Conservation (phyloP, 2,329 filamentous ascomycete species). For the Diaporthe citri region DNA sequence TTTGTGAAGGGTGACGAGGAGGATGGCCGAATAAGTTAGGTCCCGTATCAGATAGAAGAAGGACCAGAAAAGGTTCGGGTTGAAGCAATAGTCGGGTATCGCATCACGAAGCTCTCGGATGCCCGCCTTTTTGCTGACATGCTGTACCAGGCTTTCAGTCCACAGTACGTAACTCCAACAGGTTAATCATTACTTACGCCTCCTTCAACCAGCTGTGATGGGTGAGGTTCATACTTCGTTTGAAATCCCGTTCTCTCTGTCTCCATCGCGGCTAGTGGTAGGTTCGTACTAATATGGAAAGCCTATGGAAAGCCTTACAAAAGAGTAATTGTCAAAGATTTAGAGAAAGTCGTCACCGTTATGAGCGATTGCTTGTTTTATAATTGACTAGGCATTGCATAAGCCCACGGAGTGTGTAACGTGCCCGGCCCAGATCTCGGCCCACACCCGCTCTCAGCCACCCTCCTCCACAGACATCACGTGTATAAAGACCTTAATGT, state of each 20-base stretch:
- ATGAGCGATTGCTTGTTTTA: not conserved
- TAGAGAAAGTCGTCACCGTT: not conserved
- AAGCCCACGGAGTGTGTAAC: not conserved
- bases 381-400: not conserved
- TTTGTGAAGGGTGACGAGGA: not conserved
- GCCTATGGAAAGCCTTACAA: fast-evolving
- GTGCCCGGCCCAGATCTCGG: not conserved
- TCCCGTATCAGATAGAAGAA: conserved; percentile 16
- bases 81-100: conserved; percentile 96
- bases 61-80: not conserved
- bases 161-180: not conserved
- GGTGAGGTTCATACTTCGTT: conserved; percentile 3
- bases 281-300: not conserved
- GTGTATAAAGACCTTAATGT: too few relatives aligned
- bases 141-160: not conserved
- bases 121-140: conserved; percentile 33
- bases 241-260: conserved; percentile 8
- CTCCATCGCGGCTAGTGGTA: not conserved
- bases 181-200: not conserved
- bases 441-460: not conserved
- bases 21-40: not conserved
- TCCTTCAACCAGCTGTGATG: conserved; percentile 5
- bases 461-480: too few relatives aligned
- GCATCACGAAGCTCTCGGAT: conserved; percentile 98
- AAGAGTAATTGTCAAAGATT: not conserved